Base-by-base conservation (phyloP, 2,329 filamentous ascomycete genomes). In the Cercospora citrullina region DNA sequence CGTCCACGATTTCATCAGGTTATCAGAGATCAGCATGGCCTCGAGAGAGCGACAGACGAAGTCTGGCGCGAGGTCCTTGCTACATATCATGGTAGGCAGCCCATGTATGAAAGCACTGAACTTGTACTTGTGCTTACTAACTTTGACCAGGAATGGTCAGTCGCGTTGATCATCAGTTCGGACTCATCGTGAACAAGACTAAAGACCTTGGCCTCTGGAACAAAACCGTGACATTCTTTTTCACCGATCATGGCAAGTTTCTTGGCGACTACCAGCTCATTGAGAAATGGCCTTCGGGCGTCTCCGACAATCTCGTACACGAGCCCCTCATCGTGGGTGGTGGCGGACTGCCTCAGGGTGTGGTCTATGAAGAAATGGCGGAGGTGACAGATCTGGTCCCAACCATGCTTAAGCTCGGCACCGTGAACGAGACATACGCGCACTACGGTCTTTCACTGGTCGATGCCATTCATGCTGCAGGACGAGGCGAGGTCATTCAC, bases 21-120 rank as follows among this genome's bases (percentile, higher is more conserved):
- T 39, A 39, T 39, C 16, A 42, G 36, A 2, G 16, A 42, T 42
- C 36, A 42, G 16, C 36, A 42, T 42, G 36, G 36, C 3, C 36
- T 42, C 36, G 36, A 42, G 0, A 8, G 36, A 1, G 36, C 36
- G 16, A 42, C 6, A 42, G 33, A 39, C 2, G 33, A 39, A n/a
- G 14, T 39, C 6, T 39, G 33, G 33, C 33, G 14, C 0, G 14
- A 39, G 2, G 33, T 39, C 2, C 33, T 39, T 7, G 33, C 14
- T 7, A 39, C 33, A 16, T 39, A 39, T 39, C 33, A 39, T 5
- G 33, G 33, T 39, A 39, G 33, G 33, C 33, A 39, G 33, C 33
- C 7, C 14, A n/a, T 4, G 5, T 6, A 2, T 5, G 14, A n/a
- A 39, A 2, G 33, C 5, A 2, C 1, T n/a, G 1, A 16, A 7